Evolutionary conservation across 176 grass and related monocot genomes (phyloP).

Genomic region (Lolium perenne): DNA sequence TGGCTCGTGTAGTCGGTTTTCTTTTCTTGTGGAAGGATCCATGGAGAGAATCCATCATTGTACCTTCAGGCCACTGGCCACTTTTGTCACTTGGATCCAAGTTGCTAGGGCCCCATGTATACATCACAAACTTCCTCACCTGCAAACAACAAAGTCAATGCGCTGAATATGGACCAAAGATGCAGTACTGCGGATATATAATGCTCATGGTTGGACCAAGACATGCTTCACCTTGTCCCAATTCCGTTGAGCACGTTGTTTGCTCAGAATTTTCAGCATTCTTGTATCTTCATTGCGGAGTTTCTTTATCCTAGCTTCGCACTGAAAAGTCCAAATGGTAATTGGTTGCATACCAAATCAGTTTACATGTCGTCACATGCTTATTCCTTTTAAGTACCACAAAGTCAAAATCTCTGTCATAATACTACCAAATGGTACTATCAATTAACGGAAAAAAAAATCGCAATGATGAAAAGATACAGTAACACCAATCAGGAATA

Average conservation of each 20-base stretch:
- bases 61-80: conserved; percentile 60
- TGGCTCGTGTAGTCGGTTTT: conserved; percentile 42
- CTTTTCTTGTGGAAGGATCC: conserved; percentile 68
- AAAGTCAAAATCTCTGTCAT: background rate
- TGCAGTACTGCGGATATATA: background rate
- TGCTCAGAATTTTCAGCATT: conserved; percentile 73
- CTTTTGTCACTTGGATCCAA: conserved; percentile 74
- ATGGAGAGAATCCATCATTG: conserved; percentile 68
- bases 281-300: conserved; percentile 68
- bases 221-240: conserved; percentile 83
- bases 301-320: conserved; percentile 79
- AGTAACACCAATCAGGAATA: background rate
- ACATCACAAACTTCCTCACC: conserved; percentile 98
- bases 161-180: background rate
- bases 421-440: conserved; percentile 17
- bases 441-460: background rate
- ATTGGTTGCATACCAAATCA: conserved; percentile 37
- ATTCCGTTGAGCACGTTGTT: conserved; percentile 69
- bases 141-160: conserved; percentile 38
- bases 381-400: conserved; percentile 30
- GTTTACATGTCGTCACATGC: background rate
- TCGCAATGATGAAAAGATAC: background rate
- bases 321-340: conserved; percentile 54
- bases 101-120: conserved; percentile 89
- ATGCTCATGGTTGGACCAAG: conserved; percentile 24